Base-by-base conservation (phyloP, 345 rosid species). In the Orychophragmus violaceus region DNA sequence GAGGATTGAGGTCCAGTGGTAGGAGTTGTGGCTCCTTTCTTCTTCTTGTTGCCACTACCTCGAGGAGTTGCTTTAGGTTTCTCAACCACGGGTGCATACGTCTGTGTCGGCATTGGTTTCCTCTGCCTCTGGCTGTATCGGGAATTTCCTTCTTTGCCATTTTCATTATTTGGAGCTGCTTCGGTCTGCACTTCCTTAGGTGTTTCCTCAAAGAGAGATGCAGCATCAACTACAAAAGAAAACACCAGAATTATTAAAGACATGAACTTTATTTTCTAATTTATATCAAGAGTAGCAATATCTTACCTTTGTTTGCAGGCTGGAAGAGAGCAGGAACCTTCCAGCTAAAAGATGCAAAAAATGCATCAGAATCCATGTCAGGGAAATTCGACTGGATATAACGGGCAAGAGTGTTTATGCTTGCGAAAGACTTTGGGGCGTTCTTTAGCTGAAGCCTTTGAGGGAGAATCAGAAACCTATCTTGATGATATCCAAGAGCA, bases 281-380 rank as follows among this genome's bases (percentile, higher is more conserved):
- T 5, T 5, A 10, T 41, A 41, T 41, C 12, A 16, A 51, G 57
- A 25, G 28, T 14, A 50, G 4, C 1, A 28, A 5, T 16, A 21
- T 42, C 16, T 16, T 52, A 85, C 91, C 91, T 72, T 76, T 77
- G 41, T 53, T 60, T 14, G 73, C 72, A 25, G 57, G 22, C 11
- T 61, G 68, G 66, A 76, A 59, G 64, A 74, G 68, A 49, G 91
- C 78, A 5, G 97, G 97, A 49, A 93, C 48, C 74, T 72, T 93
- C 98, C 98, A 93, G 78, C 70, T 73, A 82, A 93, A 93, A 5
- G 94, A 87, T 1, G 83, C 73, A 70, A 90, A 88, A 78, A 90
- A 90, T 0, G 83, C 84, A 32, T 79, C 30, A 23, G 85, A 32
- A 59, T 90, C 86, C 61, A 83, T 85, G 59, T 21, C 24, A 0